These are phyloP conservation scores for Chlamydomonas asymmetrica DNA, from an alignment of 139 green algal genomes.

Conservation along the genomic window DNA sequence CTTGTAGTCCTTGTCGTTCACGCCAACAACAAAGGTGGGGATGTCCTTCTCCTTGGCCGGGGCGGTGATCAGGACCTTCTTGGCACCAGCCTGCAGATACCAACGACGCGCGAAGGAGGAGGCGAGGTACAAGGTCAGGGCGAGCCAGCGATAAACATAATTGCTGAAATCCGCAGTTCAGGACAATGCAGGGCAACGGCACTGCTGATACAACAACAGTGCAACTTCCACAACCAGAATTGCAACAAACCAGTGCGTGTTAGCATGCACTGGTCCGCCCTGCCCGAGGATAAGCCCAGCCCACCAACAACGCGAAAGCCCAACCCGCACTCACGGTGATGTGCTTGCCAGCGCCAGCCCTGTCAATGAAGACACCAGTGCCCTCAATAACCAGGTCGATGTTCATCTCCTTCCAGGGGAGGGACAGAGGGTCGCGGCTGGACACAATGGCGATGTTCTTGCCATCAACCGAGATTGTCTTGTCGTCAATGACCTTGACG, in stretches of 20 bases:
- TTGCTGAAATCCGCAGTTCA: too few relatives aligned
- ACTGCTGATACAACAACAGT: background rate
- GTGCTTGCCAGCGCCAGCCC: conserved; percentile 89
- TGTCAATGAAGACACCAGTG: conserved; percentile 94
- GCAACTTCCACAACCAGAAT: too few relatives aligned
- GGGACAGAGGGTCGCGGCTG: conserved; percentile 90
- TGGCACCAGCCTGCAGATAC: conserved; percentile 83
- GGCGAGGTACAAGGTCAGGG: too few relatives aligned
- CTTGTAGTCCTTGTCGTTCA: conserved; percentile 93
- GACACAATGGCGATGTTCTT: conserved; percentile 95
- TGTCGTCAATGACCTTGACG: conserved; percentile 92
- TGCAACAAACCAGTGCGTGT: too few relatives aligned
- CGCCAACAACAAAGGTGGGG: conserved; percentile 97
- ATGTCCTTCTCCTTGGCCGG: conserved; percentile 97
- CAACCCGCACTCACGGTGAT: conserved; percentile 59
- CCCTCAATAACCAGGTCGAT: conserved; percentile 99
- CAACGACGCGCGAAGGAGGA: too few relatives aligned
- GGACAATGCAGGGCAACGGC: too few relatives aligned
- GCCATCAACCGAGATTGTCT: conserved; percentile 89
- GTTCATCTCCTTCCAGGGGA: conserved; percentile 90
- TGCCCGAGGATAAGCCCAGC: background rate
- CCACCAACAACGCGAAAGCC: background rate
- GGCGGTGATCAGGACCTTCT: conserved; percentile 99
- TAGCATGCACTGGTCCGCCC: background rate
- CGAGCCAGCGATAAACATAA: too few relatives aligned